Evolutionary conservation across 805 yeast species (phyloP).

Genomic region (Maudiozyma pseudohumilis): DNA sequence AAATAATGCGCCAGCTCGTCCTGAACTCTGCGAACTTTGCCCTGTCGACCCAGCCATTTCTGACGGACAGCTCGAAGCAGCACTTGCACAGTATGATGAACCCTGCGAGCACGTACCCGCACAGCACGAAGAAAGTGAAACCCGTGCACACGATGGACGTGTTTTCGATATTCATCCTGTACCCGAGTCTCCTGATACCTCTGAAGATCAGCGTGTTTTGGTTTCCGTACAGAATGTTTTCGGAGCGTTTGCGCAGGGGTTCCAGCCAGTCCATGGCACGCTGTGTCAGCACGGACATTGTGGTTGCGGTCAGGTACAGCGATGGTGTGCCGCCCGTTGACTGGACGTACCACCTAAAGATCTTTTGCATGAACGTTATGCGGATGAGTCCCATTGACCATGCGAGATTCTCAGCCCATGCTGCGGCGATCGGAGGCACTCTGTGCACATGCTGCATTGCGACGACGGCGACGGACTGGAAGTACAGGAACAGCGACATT

Average conservation of each 20-base stretch:
- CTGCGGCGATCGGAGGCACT: slow-evolving; percentile 84
- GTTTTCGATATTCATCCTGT: slow-evolving; percentile 62
- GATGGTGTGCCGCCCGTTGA: slow-evolving; percentile 84
- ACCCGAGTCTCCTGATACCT: slow-evolving; percentile 80
- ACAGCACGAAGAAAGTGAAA: slow-evolving; percentile 71
- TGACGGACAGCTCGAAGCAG: slow-evolving; percentile 37
- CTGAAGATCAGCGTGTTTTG: slow-evolving; percentile 55
- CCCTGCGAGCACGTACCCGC: slow-evolving; percentile 63
- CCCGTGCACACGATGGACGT: slow-evolving; percentile 81
- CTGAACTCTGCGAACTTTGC: slow-evolving; percentile 41
- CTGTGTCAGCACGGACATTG: slow-evolving; percentile 67
- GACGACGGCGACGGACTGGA: slow-evolving; percentile 79
- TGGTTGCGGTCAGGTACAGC: slow-evolving; percentile 49
- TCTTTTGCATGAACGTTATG: slow-evolving; percentile 70
- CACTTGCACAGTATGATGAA: slow-evolving; percentile 47
- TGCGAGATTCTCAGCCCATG: slow-evolving; percentile 86
- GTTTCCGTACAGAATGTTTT: slow-evolving; percentile 39
- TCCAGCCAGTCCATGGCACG: slow-evolving; percentile 19
- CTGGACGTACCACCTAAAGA: slow-evolving; percentile 77
- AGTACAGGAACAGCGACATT: slow-evolving; percentile 71
- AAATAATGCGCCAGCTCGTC: slow-evolving; percentile 44
- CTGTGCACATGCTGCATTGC: slow-evolving; percentile 77
- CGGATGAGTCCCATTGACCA: slow-evolving; percentile 93
- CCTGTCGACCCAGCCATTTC: slow-evolving; percentile 41
- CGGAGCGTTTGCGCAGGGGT: slow-evolving; percentile 30